Evolutionary conservation across 108 stramenopile species (phyloP).

Genomic region (Nannochloropsis salina): DNA sequence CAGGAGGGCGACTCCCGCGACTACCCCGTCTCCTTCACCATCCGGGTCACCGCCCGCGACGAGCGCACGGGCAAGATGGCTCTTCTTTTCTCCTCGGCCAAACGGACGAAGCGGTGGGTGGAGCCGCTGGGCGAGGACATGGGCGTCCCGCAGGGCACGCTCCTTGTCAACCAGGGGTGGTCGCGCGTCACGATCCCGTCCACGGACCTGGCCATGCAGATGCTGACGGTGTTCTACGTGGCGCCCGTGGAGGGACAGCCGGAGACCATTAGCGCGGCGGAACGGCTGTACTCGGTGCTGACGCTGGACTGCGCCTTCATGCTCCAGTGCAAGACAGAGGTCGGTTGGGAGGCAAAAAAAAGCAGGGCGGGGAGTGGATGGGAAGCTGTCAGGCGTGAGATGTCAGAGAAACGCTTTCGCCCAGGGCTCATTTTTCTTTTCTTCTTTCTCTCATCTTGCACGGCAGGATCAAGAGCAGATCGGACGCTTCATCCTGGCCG

Average conservation of each 20-base stretch:
- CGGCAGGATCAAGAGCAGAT: conserved; percentile 16
- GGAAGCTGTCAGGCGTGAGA: neutral
- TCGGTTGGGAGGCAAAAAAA: too few relatives aligned
- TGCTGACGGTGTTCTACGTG: neutral
- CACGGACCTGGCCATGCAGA: neutral
- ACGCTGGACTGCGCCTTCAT: neutral
- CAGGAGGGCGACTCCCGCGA: neutral
- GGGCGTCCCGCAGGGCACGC: neutral
- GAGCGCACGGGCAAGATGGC: conserved; percentile 17
- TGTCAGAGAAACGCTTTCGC: neutral
- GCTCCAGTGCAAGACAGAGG: conserved; percentile 11
- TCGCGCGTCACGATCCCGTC: neutral
- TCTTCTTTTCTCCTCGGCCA: neutral
- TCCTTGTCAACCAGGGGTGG: neutral
- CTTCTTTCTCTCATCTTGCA: neutral
- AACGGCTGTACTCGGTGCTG: conserved; percentile 8
- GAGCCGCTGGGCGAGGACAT: neutral
- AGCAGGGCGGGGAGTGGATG: neutral
- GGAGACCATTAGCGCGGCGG: neutral
- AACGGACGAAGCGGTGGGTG: conserved; percentile 1
- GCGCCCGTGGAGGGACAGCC: neutral
- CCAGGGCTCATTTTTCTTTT: neutral
- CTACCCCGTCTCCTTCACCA: neutral
- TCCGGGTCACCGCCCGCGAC: conserved; percentile 12
- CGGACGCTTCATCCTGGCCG: neutral